These are phyloP conservation scores for Diplotaxis tenuifolia DNA, from an alignment of 345 rosid genomes.

Conservation along the genomic window DNA sequence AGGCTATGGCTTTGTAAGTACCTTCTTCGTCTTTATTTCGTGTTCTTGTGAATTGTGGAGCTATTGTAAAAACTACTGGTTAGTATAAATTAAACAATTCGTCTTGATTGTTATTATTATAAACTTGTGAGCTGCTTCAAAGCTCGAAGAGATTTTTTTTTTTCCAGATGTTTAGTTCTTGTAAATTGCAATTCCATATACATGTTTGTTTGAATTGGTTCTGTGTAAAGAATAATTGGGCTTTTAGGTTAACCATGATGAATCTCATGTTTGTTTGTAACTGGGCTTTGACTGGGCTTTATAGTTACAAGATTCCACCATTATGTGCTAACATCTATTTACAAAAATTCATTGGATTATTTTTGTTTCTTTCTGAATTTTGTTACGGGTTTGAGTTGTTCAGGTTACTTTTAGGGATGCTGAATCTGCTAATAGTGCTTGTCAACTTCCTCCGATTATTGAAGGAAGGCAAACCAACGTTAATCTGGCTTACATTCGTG, in stretches of 20 bases:
- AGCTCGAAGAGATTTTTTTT: background rate
- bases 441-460: background rate
- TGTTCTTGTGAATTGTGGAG: background rate
- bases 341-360: background rate
- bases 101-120: background rate
- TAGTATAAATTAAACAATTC: background rate
- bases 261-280: too few species aligned
- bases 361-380: background rate
- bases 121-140: background rate
- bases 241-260: too few species aligned
- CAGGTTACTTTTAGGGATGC: conserved; percentile 19
- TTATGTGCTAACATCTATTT: background rate
- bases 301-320: background rate
- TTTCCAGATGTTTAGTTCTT: background rate
- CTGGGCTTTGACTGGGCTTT: too few species aligned
- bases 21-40: background rate
- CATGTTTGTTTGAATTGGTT: background rate
- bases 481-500: background rate
- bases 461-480: conserved; percentile 18
- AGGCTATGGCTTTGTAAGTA: conserved; percentile 33
- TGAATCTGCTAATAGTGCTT: background rate
- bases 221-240: too few species aligned
- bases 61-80: background rate
- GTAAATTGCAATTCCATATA: background rate
- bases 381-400: background rate